phyloP scores from a whole-genome alignment of 305 asterid species.

The Solanum hybrid region DNA sequence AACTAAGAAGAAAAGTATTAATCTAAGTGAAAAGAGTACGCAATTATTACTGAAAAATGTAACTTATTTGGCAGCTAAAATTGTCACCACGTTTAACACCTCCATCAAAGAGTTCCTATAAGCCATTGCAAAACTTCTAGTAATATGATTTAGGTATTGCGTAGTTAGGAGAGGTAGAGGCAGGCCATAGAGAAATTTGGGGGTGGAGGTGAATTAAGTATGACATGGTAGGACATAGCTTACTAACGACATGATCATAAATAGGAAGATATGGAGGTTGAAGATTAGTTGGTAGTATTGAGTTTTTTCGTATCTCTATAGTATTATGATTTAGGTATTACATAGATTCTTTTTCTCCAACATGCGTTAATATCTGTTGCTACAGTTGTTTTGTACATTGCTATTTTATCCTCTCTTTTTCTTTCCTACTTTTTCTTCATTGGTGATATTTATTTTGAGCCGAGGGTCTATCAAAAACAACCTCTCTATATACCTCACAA shows the following conservation, averaged over 20 bases:
- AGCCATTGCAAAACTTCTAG: accelerated
- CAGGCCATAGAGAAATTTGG: background rate
- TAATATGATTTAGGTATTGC: background rate
- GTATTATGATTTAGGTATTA: background rate
- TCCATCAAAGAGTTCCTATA: background rate
- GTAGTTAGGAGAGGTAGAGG: background rate
- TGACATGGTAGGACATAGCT: background rate
- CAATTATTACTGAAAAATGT: background rate
- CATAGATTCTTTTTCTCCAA: background rate
- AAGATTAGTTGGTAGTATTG: too few relatives aligned
- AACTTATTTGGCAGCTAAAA: background rate
- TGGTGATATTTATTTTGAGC: background rate
- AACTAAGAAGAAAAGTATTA: background rate
- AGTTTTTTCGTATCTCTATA: background rate
- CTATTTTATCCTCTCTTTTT: background rate
- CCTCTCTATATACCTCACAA: background rate
- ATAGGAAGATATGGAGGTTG: background rate
- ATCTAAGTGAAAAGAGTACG: background rate
- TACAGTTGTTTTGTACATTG: background rate
- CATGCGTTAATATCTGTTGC: background rate
- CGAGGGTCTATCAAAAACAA: background rate
- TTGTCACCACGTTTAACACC: background rate
- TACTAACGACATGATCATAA: background rate
- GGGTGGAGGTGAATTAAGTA: background rate
- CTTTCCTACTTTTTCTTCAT: background rate